Evolutionary conservation across 2,329 filamentous ascomycete species (phyloP), one percentile per base, ranked within the genome.

Genomic region (Plectosphaerella plurivora): DNA sequence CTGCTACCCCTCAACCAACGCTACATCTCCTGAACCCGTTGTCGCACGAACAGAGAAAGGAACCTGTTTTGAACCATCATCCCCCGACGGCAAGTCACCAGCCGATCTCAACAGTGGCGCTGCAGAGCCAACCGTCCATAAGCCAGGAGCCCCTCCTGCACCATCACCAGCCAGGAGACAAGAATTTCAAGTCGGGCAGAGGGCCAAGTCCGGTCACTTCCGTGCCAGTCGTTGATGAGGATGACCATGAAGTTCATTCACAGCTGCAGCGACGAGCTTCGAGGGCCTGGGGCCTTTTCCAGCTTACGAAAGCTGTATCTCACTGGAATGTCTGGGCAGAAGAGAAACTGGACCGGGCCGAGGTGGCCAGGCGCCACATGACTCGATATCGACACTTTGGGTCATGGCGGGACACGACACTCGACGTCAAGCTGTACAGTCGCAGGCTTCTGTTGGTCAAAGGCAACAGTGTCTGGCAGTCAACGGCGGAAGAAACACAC

Each of bases 361-460:
- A 80, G 5, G 76, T 83, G 42, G 89, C 88, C 18, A 79, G 87
- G 56, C 76, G 83, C 55, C 87, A 90, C 63, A 83, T 92, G 54
- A 71, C 94, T 51, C 77, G 86, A 51, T 82, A 73, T 53, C 71
- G 73, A 11, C 55, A 62, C 42, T 62, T 62, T 45, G 56, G 59
- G 42, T 49, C 54, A 12, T 62, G 60, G 60, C 57, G 55, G 8
- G 45, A 56, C 6, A 44, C 57, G 28, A 56, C 58, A n/a, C 50
- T 49, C 35, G 54, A 56, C 10, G 33, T 42, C 5, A 53, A 51
- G 28, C 33, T 49, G 6, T 45, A 47, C 25, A 48, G 52, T 9
- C 50, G 50, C 20, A 52, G 55, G 9, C 35, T 56, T 28, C 51
- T 53, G 5, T 4, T 36, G 8, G 28, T 12, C 11, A 9, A 8